These are phyloP conservation scores for Populus deltoides DNA, from an alignment of 345 rosid genomes.

Conservation along the genomic window DNA sequence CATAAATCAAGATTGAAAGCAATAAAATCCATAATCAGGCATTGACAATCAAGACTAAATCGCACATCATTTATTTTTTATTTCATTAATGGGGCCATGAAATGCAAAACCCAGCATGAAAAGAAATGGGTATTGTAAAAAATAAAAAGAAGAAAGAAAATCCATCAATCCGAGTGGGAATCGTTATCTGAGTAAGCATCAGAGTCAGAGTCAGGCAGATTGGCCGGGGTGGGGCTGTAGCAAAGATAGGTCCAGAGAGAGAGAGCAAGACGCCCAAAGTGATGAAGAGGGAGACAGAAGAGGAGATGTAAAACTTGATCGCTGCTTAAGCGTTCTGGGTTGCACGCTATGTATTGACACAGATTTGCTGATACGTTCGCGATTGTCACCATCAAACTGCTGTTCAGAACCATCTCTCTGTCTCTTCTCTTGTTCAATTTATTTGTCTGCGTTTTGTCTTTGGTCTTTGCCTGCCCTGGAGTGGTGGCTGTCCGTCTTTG, in stretches of 20 bases:
- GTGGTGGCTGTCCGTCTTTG: too few species aligned
- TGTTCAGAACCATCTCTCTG: constrained; percentile 64
- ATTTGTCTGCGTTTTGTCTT: background rate
- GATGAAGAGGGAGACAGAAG: constrained; percentile 61
- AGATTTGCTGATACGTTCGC: constrained; percentile 64
- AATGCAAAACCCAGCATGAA: too few species aligned
- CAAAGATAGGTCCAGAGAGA: constrained; percentile 60
- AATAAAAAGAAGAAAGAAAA: too few species aligned
- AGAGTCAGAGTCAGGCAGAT: constrained; percentile 1
- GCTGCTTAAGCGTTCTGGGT: constrained; percentile 66
- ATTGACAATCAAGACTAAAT: too few species aligned
- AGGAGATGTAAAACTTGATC: constrained; percentile 61
- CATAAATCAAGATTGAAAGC: too few species aligned
- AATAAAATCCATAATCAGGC: too few species aligned
- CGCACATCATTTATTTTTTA: too few species aligned
- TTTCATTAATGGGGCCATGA: too few species aligned
- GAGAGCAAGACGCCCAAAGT: constrained; percentile 56
- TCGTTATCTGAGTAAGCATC: constrained; percentile 9
- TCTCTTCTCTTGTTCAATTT: background rate
- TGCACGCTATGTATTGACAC: constrained; percentile 87
- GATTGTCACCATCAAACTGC: constrained; percentile 52
- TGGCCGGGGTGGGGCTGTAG: constrained; percentile 36
- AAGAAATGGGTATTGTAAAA: too few species aligned
- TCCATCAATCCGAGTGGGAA: constrained; percentile 21
- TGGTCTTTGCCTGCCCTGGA: too few species aligned